Base-by-base conservation (phyloP, 176 grass and related monocot species). In the Carex scoparia region DNA sequence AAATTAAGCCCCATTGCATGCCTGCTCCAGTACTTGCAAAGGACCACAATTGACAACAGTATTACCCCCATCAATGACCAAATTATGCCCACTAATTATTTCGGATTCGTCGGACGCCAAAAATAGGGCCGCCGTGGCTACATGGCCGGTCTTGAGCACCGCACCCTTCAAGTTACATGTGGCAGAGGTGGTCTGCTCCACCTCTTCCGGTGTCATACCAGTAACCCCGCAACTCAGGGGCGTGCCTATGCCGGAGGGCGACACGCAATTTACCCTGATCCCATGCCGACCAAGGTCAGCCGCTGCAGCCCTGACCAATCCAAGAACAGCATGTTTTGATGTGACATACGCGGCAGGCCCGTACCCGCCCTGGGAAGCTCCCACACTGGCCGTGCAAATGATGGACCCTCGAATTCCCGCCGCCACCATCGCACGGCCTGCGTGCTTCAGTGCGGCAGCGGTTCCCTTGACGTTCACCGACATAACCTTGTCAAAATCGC, bases 311-410 rank as follows among this genome's bases (percentile, higher is more conserved):
- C 86, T 85, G 31, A 97, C 91, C 73, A 97, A 79, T 48, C 94
- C 92, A 65, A 92, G 64, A 70, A 97, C 49, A 10, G 94, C 94
- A 69, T 94, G 94, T 89, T 97, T 97, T 42, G 94, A 97, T 15
- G 92, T 88, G 51, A 87, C 89, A 86, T 97, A 97, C 23, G 92
- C 75, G 1, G 88, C 87, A 3, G 92, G 94, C 0, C 90, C 94
- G 58, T 77, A 86, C n/a, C 92, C 92, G 3, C 85, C 94, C 76
- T 91, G 88, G 14, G 38, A 42, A 35, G 92, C 79, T 55, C 88
- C 79, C 18, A 97, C 88, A 46, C 94, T 97, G 2, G 80, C 88
- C 12, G 90, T 97, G 87, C 92, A 94, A 28, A 97, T 88, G 80
- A 97, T 92, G 80, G 92, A 80, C 32, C 94, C 94, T 1, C 88